phyloP scores from a whole-genome alignment of 2,329 filamentous ascomycete species.

The Fusarium verrucosum region DNA sequence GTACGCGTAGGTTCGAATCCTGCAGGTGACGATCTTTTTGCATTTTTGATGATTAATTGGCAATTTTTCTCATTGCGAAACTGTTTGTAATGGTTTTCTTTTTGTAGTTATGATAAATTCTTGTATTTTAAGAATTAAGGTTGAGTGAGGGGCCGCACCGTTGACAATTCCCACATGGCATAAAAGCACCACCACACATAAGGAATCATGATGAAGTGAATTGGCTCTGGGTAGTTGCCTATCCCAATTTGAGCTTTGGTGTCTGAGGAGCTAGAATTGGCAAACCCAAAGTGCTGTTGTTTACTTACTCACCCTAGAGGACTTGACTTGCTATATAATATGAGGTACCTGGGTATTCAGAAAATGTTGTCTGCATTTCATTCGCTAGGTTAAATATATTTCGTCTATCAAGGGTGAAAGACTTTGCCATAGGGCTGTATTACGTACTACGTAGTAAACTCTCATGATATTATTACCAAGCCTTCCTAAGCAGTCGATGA shows the following conservation, averaged over 20 bases:
- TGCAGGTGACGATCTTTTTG: constrained; percentile 23
- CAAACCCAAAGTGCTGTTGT: background rate
- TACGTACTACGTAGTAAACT: background rate
- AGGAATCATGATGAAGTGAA: no score
- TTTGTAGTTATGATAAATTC: background rate
- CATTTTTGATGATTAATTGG: rapidly evolving
- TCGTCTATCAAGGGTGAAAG: no score
- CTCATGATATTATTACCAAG: no score
- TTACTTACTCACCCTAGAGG: background rate
- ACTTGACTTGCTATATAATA: background rate
- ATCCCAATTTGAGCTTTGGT: no score
- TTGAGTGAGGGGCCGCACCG: no score
- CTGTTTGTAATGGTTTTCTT: background rate
- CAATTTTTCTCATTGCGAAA: no score
- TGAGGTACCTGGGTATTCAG: no score
- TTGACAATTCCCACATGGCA: background rate
- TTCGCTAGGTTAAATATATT: no score
- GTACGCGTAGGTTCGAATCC: constrained; percentile 34
- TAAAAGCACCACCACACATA: no score
- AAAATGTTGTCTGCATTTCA: background rate
- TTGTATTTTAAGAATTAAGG: background rate
- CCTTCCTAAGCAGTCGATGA: no score
- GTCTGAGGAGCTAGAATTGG: background rate
- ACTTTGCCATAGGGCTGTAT: background rate
- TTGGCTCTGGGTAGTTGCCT: no score